These are phyloP conservation scores for Cinchona pubescens DNA, from an alignment of 257 asterid genomes.

Conservation along the genomic window DNA sequence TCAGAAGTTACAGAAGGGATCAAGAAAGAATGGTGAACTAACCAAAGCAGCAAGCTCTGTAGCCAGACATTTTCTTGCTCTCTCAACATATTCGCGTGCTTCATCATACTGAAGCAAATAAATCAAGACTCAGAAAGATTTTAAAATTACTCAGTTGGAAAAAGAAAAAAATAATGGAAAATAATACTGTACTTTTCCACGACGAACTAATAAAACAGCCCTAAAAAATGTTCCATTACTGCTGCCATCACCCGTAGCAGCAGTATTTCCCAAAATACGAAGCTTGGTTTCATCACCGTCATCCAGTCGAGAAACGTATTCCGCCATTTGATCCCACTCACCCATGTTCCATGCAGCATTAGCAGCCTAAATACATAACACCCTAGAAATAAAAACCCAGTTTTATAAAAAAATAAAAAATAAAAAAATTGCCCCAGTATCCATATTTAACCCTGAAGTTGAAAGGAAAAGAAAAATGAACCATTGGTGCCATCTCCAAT, in stretches of 20 bases:
- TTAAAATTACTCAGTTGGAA: constrained; percentile 4
- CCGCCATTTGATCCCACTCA: constrained; percentile 99
- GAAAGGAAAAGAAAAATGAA: constrained; percentile 31
- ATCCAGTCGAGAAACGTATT: constrained; percentile 91
- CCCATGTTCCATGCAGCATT: constrained; percentile 99
- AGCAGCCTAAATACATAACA: constrained; percentile 73
- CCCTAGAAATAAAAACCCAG: constrained; percentile 13
- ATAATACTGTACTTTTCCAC: constrained; percentile 66
- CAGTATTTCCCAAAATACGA: constrained; percentile 89
- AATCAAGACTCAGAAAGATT: constrained; percentile 3
- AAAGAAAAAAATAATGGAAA: constrained; percentile 14
- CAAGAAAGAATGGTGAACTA: constrained; percentile 20
- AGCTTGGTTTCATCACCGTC: constrained; percentile 97
- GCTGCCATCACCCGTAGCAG: constrained; percentile 92
- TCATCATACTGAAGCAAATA: constrained; percentile 69
- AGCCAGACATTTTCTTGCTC: constrained; percentile 96
- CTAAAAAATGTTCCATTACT: constrained; percentile 90
- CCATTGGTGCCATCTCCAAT: constrained; percentile 99
- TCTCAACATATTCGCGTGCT: constrained; percentile 89
- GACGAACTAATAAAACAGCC: constrained; percentile 88
- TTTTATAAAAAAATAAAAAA: constrained; percentile 12
- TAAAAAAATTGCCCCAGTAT: constrained; percentile 1
- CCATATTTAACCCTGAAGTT: not conserved
- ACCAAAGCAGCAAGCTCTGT: constrained; percentile 99
- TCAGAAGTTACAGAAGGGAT: not conserved